Conservation (phyloP, 352 stramenopile genomes). For the Pythium apleroticum region DNA sequence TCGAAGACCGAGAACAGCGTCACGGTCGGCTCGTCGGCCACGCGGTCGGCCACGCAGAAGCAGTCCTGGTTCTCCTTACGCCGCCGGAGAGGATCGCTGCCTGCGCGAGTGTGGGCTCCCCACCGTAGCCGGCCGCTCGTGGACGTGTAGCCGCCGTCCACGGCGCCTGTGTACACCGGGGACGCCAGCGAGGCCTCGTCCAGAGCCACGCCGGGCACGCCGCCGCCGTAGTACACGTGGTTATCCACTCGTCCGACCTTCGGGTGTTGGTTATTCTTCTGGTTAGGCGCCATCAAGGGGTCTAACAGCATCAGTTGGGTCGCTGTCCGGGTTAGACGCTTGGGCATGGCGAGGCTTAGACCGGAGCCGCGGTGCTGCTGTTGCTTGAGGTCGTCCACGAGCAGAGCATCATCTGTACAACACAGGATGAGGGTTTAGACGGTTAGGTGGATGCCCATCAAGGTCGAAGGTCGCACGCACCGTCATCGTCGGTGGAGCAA, state of each 20-base stretch:
- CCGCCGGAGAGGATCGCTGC: slow-evolving; percentile 72
- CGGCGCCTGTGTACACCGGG: slow-evolving; percentile 61
- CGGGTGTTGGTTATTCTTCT: not conserved
- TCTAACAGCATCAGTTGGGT: slow-evolving; percentile 22
- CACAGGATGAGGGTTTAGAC: not conserved
- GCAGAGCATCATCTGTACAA: slow-evolving; percentile 22
- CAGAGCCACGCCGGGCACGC: slow-evolving; percentile 66
- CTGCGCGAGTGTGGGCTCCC: slow-evolving; percentile 55
- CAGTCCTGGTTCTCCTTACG: slow-evolving; percentile 85
- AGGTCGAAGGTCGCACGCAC: not conserved
- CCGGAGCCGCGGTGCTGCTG: slow-evolving; percentile 7
- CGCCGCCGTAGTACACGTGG: slow-evolving; percentile 50
- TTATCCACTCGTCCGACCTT: slow-evolving; percentile 10
- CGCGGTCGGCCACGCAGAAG: slow-evolving; percentile 56
- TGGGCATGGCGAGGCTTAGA: slow-evolving; percentile 12
- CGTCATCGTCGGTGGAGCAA: slow-evolving; percentile 37
- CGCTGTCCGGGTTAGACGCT: slow-evolving; percentile 24
- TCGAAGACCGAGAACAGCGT: slow-evolving; percentile 81
- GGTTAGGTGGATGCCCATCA: not conserved
- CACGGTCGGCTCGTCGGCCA: slow-evolving; percentile 41
- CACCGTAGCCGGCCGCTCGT: slow-evolving; percentile 45
- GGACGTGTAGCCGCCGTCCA: slow-evolving; percentile 50
- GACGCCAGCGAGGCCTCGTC: slow-evolving; percentile 54
- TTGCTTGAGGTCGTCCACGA: slow-evolving; percentile 25
- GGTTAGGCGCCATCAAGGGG: slow-evolving; percentile 3